Conservation (phyloP, 2,329 filamentous ascomycete species). For the Claviceps citrina region DNA sequence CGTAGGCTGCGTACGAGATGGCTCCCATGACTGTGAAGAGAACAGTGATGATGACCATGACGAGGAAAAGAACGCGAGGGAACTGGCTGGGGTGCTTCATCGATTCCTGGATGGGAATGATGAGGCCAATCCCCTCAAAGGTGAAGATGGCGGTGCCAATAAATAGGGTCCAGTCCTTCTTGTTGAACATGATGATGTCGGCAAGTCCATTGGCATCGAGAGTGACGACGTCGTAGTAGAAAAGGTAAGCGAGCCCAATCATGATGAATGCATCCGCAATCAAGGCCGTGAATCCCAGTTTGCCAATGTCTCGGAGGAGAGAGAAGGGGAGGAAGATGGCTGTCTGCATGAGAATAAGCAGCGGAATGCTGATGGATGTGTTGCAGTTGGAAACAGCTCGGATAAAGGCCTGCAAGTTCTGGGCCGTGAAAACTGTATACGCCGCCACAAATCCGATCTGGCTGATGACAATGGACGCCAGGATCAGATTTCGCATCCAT, state of each 20-base stretch:
- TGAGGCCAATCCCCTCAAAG: constrained; percentile 91
- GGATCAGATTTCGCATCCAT: constrained; percentile 76
- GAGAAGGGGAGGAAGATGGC: constrained; percentile 89
- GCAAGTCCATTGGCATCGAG: constrained; percentile 60
- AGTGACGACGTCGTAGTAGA: constrained; percentile 86
- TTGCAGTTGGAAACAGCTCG: constrained; percentile 79
- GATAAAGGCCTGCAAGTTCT: constrained; percentile 91
- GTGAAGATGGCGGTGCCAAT: constrained; percentile 99
- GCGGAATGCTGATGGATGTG: constrained; percentile 71
- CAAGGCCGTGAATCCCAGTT: constrained; percentile 87
- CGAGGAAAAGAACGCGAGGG: constrained; percentile 67
- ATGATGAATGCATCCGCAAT: constrained; percentile 91
- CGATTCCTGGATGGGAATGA: constrained; percentile 94
- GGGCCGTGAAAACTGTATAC: constrained; percentile 92
- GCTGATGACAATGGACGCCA: constrained; percentile 83
- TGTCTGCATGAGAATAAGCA: constrained; percentile 88
- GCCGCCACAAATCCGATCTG: constrained; percentile 91
- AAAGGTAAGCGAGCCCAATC: constrained; percentile 79
- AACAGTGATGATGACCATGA: constrained; percentile 91
- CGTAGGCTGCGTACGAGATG: constrained; percentile 89
- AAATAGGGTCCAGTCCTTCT: constrained; percentile 86
- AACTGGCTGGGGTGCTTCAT: constrained; percentile 90
- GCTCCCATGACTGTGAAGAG: constrained; percentile 86
- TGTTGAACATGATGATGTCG: constrained; percentile 83
- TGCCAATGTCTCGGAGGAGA: constrained; percentile 88